Evolutionary conservation across 352 stramenopile species (phyloP).

Genomic region (Stephanocyclus meneghinianus): DNA sequence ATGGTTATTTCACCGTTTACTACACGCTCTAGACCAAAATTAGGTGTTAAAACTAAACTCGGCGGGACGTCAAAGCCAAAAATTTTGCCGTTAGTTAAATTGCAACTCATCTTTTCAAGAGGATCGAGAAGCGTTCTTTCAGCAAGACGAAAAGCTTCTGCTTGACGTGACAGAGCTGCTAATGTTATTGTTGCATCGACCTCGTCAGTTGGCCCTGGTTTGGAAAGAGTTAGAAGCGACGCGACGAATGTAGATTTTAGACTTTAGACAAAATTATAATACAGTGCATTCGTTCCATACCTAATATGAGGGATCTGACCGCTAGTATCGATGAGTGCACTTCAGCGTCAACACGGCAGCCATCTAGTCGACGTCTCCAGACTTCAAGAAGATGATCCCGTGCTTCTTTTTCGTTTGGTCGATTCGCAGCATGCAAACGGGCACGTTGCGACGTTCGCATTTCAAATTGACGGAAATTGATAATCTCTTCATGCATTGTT

Average conservation of each 20-base stretch:
- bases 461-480: constrained; percentile 90
- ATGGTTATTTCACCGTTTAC: constrained; percentile 58
- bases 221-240: constrained; percentile 73
- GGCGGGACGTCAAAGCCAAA: constrained; percentile 76
- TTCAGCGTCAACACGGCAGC: constrained; percentile 87
- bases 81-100: constrained; percentile 64
- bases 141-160: constrained; percentile 73
- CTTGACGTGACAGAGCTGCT: constrained; percentile 77
- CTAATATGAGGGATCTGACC: constrained; percentile 82
- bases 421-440: constrained; percentile 64
- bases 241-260: constrained; percentile 3
- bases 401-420: constrained; percentile 56
- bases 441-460: constrained; percentile 37
- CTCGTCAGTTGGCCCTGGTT: constrained; percentile 71
- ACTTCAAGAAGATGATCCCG: constrained; percentile 78
- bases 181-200: constrained; percentile 81
- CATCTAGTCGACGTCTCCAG: constrained; percentile 88
- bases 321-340: constrained; percentile 87
- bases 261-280: neutral
- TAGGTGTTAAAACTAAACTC: constrained; percentile 33
- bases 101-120: constrained; percentile 64
- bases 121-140: constrained; percentile 80
- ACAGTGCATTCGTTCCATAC: neutral
- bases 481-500: constrained; percentile 96
- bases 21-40: constrained; percentile 60